Evolutionary conservation across 2,329 filamentous ascomycete genomes (phyloP).

Genomic region (Xylaria sp.): DNA sequence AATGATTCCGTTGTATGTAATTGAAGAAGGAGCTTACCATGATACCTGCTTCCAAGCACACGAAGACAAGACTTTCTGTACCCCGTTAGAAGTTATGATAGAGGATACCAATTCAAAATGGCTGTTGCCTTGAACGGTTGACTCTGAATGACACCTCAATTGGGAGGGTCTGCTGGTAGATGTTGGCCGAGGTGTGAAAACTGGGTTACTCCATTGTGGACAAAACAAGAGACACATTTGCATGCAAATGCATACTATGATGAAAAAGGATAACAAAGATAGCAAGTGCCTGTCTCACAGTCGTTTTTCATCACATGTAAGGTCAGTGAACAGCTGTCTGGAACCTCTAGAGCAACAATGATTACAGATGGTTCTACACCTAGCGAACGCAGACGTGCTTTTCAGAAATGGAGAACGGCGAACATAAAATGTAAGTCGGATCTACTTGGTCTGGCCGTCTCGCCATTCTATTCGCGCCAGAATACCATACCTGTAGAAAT

Average conservation of each 20-base stretch:
- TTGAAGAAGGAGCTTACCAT: too few relatives aligned
- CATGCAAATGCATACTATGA: background rate
- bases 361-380: slow-evolving; percentile 5
- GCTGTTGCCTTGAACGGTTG: background rate
- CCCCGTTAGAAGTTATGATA: background rate
- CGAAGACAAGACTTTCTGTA: background rate
- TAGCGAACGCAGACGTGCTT: background rate
- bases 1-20: background rate
- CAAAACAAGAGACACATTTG: background rate
- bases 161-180: background rate
- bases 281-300: slow-evolving; percentile 22
- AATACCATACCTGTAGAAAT: too few relatives aligned
- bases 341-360: background rate
- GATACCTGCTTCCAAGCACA: background rate
- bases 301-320: background rate
- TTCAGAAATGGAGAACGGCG: slow-evolving; percentile 2
- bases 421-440: slow-evolving; percentile 7
- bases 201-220: background rate
- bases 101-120: background rate
- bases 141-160: background rate
- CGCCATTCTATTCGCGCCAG: too few relatives aligned
- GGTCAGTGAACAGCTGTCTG: slow-evolving; percentile 22
- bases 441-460: background rate
- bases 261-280: background rate
- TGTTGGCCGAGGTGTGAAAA: background rate